phyloP scores from a whole-genome alignment of 140 eudicot genomes.

The Stevia rebaudiana region DNA sequence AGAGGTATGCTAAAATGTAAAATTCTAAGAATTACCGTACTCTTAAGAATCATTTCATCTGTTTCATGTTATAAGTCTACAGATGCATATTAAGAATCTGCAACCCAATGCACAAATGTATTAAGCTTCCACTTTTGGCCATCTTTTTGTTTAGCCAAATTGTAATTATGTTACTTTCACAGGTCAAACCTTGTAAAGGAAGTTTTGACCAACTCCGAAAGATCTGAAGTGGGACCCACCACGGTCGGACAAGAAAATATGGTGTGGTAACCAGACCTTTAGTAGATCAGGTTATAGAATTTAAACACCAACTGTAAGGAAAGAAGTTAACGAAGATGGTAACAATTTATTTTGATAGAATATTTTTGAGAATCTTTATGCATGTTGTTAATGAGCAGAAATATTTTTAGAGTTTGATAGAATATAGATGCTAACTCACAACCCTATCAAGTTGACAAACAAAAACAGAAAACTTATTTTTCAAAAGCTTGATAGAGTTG shows the following conservation, averaged over 20 bases:
- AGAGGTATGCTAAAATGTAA: too few species aligned
- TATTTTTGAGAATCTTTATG: too few species aligned
- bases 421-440: background rate
- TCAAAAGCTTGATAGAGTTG: slow-evolving; percentile 12
- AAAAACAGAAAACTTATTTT: background rate
- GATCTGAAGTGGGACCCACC: slow-evolving; percentile 30
- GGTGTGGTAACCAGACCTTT: slow-evolving; percentile 57
- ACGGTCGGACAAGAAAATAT: slow-evolving; percentile 27
- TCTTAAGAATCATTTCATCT: slow-evolving; percentile 4
- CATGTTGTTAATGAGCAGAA: too few species aligned
- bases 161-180: slow-evolving; percentile 11
- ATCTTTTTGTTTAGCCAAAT: background rate
- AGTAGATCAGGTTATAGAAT: slow-evolving; percentile 28
- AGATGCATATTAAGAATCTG: slow-evolving; percentile 5
- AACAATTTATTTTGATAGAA: background rate
- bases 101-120: slow-evolving; percentile 39
- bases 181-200: slow-evolving; percentile 46
- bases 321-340: slow-evolving; percentile 37
- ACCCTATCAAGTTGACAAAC: background rate
- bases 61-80: slow-evolving; percentile 13
- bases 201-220: slow-evolving; percentile 41
- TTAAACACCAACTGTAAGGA: slow-evolving; percentile 34
- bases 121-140: background rate
- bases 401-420: too few species aligned
- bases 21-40: too few species aligned